phyloP scores from a whole-genome alignment of 75 land plant species.

The Pinus tabuliformis region DNA sequence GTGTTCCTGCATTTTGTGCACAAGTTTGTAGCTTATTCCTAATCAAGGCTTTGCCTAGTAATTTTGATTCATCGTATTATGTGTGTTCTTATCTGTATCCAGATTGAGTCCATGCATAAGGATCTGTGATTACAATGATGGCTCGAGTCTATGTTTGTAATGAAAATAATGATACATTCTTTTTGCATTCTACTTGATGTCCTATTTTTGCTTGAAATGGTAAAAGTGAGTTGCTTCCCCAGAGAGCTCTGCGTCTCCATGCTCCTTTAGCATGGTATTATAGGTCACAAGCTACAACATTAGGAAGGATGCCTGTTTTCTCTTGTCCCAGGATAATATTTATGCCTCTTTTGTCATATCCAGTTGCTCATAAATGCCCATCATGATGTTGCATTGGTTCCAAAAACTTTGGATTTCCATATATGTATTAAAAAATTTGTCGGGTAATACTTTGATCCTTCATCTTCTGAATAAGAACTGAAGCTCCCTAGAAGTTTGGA shows the following conservation, averaged over 20 bases:
- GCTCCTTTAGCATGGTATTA: constrained; percentile 88
- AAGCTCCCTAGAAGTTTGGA: constrained; percentile 42
- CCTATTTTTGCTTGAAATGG: constrained; percentile 70
- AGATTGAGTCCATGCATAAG: no score
- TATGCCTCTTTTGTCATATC: constrained; percentile 89
- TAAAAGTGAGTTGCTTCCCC: constrained; percentile 85
- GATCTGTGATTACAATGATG: no score
- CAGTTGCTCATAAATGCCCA: constrained; percentile 86
- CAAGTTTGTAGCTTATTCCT: constrained; percentile 73
- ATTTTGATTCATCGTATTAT: constrained; percentile 85
- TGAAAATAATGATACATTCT: no score
- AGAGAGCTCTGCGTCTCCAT: constrained; percentile 75
- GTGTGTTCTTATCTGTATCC: constrained; percentile 19
- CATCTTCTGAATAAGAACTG: constrained; percentile 59
- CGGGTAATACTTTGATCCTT: constrained; percentile 32
- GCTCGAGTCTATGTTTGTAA: no score
- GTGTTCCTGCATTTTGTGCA: constrained; percentile 81
- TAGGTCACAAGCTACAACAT: constrained; percentile 87
- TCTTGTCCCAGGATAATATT: constrained; percentile 75
- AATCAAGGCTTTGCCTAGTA: constrained; percentile 63
- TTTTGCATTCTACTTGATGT: constrained; percentile 64
- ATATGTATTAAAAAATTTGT: constrained; percentile 66
- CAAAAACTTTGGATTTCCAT: constrained; percentile 51
- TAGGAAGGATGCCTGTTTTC: constrained; percentile 50
- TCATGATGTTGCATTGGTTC: constrained; percentile 94